Evolutionary conservation across 1,284 basidiomycete genomes (phyloP).

Genomic region (Amylostereum areolatum): DNA sequence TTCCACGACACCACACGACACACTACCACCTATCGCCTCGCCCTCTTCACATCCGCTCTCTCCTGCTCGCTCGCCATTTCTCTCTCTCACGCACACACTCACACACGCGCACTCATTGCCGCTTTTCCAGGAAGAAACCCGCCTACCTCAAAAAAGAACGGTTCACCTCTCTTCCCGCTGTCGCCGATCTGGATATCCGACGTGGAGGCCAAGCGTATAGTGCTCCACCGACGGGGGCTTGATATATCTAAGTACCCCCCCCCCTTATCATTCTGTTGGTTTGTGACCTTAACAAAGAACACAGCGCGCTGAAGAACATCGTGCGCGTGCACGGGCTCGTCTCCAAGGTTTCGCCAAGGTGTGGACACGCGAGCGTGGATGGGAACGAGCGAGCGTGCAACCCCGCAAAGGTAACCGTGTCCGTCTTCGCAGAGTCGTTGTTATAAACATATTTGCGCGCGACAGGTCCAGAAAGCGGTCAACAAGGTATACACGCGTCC

Average conservation of each 20-base stretch:
- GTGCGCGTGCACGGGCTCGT: constrained; percentile 71
- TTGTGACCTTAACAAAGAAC: neutral
- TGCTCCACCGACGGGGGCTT: constrained; percentile 27
- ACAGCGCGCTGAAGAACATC: constrained; percentile 24
- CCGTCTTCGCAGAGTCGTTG: no score
- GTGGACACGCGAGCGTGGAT: constrained; percentile 76
- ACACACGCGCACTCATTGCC: neutral
- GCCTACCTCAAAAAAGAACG: constrained; percentile 75
- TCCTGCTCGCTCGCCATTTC: neutral
- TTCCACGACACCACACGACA: no score
- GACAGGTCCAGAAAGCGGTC: constrained; percentile 75
- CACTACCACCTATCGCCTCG: no score
- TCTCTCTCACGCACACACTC: no score
- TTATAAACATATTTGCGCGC: neutral
- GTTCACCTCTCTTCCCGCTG: constrained; percentile 50
- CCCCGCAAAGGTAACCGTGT: constrained; percentile 54
- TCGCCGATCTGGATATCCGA: constrained; percentile 73
- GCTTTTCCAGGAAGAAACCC: constrained; percentile 52
- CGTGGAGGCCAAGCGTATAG: constrained; percentile 56
- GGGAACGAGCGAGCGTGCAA: constrained; percentile 91
- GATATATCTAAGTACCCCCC: constrained; percentile 17
- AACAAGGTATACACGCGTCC: constrained; percentile 93
- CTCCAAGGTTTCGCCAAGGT: constrained; percentile 68
- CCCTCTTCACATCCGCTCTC: no score
- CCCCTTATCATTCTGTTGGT: neutral